Evolutionary conservation across 257 asterid genomes (phyloP).

Genomic region (Pogostemon cablin): DNA sequence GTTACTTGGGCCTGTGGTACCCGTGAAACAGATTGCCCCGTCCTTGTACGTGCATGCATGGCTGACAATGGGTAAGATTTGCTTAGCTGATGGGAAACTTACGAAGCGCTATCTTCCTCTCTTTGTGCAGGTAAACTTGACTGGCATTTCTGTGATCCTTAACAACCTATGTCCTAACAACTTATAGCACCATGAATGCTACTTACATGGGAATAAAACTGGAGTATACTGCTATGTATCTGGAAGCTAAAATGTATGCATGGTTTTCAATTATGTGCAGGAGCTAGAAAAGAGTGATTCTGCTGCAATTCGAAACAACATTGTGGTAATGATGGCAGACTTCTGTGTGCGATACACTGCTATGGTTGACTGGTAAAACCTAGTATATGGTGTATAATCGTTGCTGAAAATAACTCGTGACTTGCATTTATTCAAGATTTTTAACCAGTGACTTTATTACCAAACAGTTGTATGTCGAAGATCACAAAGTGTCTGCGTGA

Average conservation of each 20-base stretch:
- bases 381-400: conserved; percentile 3
- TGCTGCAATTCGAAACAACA: conserved; percentile 87
- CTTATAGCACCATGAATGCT: conserved; percentile 10
- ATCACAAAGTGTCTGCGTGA: conserved; percentile 89
- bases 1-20: conserved; percentile 44
- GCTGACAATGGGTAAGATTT: conserved; percentile 93
- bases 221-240: conserved; percentile 7
- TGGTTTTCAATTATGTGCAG: conserved; percentile 44
- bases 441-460: conserved; percentile 10
- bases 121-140: conserved; percentile 79
- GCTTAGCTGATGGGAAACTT: conserved; percentile 88
- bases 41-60: conserved; percentile 83
- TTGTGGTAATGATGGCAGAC: conserved; percentile 89
- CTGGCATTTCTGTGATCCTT: conserved; percentile 13
- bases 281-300: conserved; percentile 88
- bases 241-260: conserved; percentile 14
- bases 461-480: conserved; percentile 73
- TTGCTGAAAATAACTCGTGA: conserved; percentile 4
- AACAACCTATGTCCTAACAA: conserved; percentile 9
- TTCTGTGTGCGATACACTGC: conserved; percentile 96
- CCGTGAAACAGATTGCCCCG: conserved; percentile 62
- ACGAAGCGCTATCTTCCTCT: conserved; percentile 94
- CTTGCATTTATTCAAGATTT: conserved; percentile 26
- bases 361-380: conserved; percentile 83
- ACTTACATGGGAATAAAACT: neutral